Evolutionary conservation across 352 stramenopile species (phyloP), one percentile per base, ranked within the genome.

Genomic region (Thalassiosira livingstoniorum): DNA sequence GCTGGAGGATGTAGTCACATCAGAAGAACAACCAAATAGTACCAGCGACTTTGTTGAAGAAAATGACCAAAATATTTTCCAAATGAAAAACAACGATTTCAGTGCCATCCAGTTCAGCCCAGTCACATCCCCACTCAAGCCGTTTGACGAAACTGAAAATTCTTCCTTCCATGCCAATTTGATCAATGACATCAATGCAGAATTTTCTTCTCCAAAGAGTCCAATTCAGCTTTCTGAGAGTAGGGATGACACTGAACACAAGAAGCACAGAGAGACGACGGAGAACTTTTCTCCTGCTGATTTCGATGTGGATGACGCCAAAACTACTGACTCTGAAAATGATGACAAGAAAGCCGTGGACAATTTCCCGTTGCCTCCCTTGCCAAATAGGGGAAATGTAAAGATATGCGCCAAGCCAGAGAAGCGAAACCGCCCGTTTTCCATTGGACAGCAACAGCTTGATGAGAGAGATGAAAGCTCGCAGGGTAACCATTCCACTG

Each of bases 221-320:
- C 27, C 60, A 23, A 5, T 70, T 4, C 43, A 32, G 1, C 15
- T 18, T 4, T 79, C 77, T 31, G 77, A 84, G 45, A 76, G 77
- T 70, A 68, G 77, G 4, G 77, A 84, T 63, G 76, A 84, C 35
- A 73, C 29, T n/a, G 57, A 76, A 39, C 64, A 74, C 25, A 65
- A 73, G 31, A 71, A 73, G 29, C 71, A 79, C 51, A 79, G 47
- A 57, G 54, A 81, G 21, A 35, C 4, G n/a, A n/a, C n/a, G n/a
- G n/a, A n/a, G n/a, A n/a, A n/a, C n/a, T n/a, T n/a, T n/a, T n/a
- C n/a, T n/a, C n/a, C n/a, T n/a, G n/a, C n/a, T n/a, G n/a, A n/a
- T n/a, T n/a, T n/a, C n/a, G n/a, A n/a, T n/a, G n/a, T n/a, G n/a
- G n/a, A n/a, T n/a, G n/a, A n/a, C n/a, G n/a, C n/a, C n/a, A n/a